phyloP scores from a whole-genome alignment of 1,139 yeast genomes.

The Entelexis sorbosivorans region DNA sequence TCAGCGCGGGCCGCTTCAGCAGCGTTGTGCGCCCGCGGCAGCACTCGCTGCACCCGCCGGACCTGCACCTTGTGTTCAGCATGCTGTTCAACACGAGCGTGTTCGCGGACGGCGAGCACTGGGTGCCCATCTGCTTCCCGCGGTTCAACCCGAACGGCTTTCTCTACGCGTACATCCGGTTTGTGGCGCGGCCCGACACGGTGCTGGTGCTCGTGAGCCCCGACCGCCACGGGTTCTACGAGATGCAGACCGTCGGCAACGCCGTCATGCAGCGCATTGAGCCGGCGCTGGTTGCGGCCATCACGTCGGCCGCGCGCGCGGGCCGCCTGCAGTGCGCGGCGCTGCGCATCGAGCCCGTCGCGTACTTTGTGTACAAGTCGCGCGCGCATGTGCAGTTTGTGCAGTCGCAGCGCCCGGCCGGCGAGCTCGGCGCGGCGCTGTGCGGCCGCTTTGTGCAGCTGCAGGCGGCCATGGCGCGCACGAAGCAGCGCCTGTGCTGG shows the following conservation, averaged over 20 bases:
- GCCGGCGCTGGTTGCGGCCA: slow-evolving; percentile 28
- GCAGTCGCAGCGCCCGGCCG: slow-evolving; percentile 30
- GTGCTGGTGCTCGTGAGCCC: slow-evolving; percentile 62
- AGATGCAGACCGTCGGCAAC: slow-evolving; percentile 51
- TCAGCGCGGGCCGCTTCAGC: slow-evolving; percentile 46
- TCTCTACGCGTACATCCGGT: slow-evolving; percentile 65
- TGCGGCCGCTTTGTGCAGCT: slow-evolving; percentile 35
- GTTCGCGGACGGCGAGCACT: slow-evolving; percentile 51
- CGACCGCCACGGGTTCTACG: slow-evolving; percentile 69
- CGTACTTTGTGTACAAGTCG: slow-evolving; percentile 73
- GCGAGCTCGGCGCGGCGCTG: not conserved
- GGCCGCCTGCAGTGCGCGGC: slow-evolving; percentile 40
- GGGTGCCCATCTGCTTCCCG: slow-evolving; percentile 92
- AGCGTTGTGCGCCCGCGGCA: slow-evolving; percentile 52
- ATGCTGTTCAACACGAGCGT: slow-evolving; percentile 47
- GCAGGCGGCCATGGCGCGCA: slow-evolving; percentile 31
- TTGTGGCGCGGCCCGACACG: slow-evolving; percentile 33
- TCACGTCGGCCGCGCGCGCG: slow-evolving; percentile 33
- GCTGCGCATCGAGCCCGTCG: slow-evolving; percentile 48
- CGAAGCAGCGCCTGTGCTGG: slow-evolving; percentile 29
- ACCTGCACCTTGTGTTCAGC: slow-evolving; percentile 51
- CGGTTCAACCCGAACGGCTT: slow-evolving; percentile 83
- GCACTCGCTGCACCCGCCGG: slow-evolving; percentile 61
- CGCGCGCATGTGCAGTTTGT: slow-evolving; percentile 51
- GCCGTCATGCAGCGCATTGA: slow-evolving; percentile 38